Conservation (phyloP, 2,329 filamentous ascomycete species). For the Didymella pomorum region DNA sequence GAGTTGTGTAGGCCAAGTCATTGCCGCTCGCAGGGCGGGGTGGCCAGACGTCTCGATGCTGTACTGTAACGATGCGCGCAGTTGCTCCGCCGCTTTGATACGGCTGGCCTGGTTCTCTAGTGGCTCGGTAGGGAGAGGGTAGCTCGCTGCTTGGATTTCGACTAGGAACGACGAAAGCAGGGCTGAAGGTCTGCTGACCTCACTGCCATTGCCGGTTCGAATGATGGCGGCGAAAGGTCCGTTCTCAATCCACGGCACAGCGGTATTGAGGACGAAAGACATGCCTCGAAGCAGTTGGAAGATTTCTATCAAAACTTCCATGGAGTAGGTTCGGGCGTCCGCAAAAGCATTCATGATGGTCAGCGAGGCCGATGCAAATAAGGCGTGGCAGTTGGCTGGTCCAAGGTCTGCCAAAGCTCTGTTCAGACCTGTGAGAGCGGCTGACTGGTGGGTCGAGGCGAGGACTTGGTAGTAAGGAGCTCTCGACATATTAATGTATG, state of each 20-base stretch:
- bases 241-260: conserved; percentile 28
- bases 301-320: conserved; percentile 38
- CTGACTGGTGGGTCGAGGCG: conserved; percentile 41
- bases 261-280: conserved; percentile 31
- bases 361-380: conserved; percentile 36
- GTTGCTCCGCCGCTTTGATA: conserved; percentile 24
- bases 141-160: conserved; percentile 28
- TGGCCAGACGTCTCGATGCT: conserved; percentile 32
- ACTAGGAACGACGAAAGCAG: conserved; percentile 33
- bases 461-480: conserved; percentile 33
- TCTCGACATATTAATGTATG: conserved; percentile 36
- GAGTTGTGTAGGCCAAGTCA: conserved; percentile 37
- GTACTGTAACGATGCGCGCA: conserved; percentile 30
- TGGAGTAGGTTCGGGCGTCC: conserved; percentile 25
- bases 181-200: conserved; percentile 27
- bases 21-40: conserved; percentile 29
- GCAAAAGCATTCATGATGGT: conserved; percentile 40
- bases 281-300: conserved; percentile 43
- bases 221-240: conserved; percentile 38
- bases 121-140: conserved; percentile 15
- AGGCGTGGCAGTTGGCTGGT: conserved; percentile 40
- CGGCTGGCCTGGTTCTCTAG: conserved; percentile 16
- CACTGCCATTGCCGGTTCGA: conserved; percentile 7
- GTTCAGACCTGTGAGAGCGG: conserved; percentile 34
- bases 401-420: conserved; percentile 32